phyloP scores from a whole-genome alignment of 805 yeast species.

The Kluyveromyces dobzhanskii region DNA sequence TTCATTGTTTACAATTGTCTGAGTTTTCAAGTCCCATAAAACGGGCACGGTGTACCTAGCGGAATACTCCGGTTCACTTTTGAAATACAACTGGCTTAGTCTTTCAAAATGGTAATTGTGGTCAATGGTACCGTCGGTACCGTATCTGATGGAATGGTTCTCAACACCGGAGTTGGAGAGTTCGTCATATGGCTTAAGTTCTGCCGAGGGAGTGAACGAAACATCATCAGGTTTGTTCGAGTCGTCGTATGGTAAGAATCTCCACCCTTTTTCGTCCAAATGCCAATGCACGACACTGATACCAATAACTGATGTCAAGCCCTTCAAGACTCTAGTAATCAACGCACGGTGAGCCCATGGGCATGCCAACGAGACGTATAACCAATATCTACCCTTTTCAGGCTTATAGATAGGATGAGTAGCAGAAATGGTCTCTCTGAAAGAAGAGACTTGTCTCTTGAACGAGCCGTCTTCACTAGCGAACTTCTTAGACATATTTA shows the following conservation, averaged over 20 bases:
- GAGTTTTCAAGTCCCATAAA: slow-evolving; percentile 77
- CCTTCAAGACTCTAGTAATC: slow-evolving; percentile 66
- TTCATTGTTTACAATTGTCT: slow-evolving; percentile 86
- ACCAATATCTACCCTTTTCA: slow-evolving; percentile 74
- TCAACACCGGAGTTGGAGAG: slow-evolving; percentile 9
- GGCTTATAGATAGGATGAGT: slow-evolving; percentile 61
- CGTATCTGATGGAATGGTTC: slow-evolving; percentile 16
- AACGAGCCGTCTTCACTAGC: slow-evolving; percentile 39
- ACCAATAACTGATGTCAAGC: slow-evolving; percentile 50
- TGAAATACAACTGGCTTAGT: slow-evolving; percentile 63
- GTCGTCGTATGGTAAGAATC: slow-evolving; percentile 42
- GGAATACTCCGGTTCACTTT: slow-evolving; percentile 63
- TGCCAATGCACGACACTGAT: slow-evolving; percentile 86
- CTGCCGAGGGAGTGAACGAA: slow-evolving; percentile 9
- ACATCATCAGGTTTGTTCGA: slow-evolving; percentile 8
- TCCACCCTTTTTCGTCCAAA: slow-evolving; percentile 86
- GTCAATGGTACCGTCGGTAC: slow-evolving; percentile 42
- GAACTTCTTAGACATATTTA: background rate
- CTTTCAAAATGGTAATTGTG: slow-evolving; percentile 50
- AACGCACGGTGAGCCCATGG: slow-evolving; percentile 93
- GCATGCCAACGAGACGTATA: slow-evolving; percentile 82
- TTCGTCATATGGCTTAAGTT: slow-evolving; percentile 7
- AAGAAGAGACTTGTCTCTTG: slow-evolving; percentile 46
- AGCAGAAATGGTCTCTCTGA: slow-evolving; percentile 56
- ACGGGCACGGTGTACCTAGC: slow-evolving; percentile 93